Conservation (phyloP, 148 eudicot species). For the Agrostemma githago region DNA sequence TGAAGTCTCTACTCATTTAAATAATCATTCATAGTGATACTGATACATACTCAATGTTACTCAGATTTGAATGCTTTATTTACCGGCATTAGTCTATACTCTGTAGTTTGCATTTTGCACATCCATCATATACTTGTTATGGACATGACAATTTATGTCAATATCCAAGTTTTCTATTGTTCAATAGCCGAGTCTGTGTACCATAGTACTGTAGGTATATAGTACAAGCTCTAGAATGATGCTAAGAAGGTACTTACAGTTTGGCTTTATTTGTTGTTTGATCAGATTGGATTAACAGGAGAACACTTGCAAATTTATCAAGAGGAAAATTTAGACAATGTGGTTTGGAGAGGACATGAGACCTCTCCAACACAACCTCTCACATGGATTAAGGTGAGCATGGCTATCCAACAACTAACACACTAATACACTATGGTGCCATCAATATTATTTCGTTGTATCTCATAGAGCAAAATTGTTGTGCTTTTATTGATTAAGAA, state of each 20-base stretch:
- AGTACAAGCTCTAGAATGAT: not conserved
- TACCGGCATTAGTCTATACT: too few species aligned
- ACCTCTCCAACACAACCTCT: constrained; percentile 27
- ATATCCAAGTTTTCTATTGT: too few species aligned
- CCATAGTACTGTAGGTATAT: not conserved
- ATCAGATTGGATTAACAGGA: constrained; percentile 43
- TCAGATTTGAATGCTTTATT: not conserved
- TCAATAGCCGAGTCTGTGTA: too few species aligned
- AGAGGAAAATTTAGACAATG: constrained; percentile 30
- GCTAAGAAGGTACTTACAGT: not conserved
- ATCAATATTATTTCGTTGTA: not conserved
- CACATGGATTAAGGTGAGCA: constrained; percentile 48
- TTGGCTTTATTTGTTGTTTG: not conserved
- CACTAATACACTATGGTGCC: not conserved
- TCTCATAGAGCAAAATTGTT: too few species aligned
- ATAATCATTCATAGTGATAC: not conserved
- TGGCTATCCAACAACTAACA: not conserved
- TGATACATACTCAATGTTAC: not conserved
- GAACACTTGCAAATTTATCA: constrained; percentile 35
- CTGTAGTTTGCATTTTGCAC: too few species aligned
- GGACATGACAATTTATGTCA: not conserved
- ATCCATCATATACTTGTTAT: too few species aligned
- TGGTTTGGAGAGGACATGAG: constrained; percentile 27
- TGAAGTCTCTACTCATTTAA: too few species aligned
- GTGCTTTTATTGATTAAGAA: too few species aligned